Base-by-base conservation (phyloP, 1,284 basidiomycete species). In the Phellopilus nigrolimitatus region DNA sequence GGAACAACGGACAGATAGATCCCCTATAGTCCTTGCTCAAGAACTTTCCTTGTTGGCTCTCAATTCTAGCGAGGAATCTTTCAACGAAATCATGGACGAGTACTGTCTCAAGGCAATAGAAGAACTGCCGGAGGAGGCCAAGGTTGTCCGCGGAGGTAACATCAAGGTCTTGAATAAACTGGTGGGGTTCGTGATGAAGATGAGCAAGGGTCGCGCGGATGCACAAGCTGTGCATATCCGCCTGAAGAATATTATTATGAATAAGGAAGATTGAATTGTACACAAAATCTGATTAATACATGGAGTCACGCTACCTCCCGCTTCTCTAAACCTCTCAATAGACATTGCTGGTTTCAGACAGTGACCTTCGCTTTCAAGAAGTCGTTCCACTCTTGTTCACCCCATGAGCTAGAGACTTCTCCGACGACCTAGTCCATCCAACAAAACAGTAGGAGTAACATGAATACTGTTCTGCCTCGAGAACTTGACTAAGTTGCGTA, bases 381-480 rank as follows among this genome's bases (percentile, higher is more conserved):
- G 53, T 86, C 80, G 28, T 71, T 73, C 95, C 95, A 97, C 61
- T 97, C 90, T 43, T 78, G 76, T 62, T 84, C 77, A 4, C 79
- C 84, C 84, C 91, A 98, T 8, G 83, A 80, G 59, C 88, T 92
- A 3, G 87, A 91, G 40, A 97, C 77, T 54, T 88, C 82, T 42
- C 73, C 77, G 17, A 83, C 88, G 52, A 93, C 67, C 28, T n/a
- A 98, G 71, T 5, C 95, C 95, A 62, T 94, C 87, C 80, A 86
- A 91, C 2, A 93, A 70, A 0, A 80, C 87, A 7, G 92, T 92
- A 1, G 94, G 93, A 27, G 92, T 95, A 46, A 95, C 91, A 61
- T 97, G 94, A 47, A 97, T 83, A 4, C 89, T 76, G 59, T 97
- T 97, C 73, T 97, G 94, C 56, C 94, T 76, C 4, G 90, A 83